Evolutionary conservation across 768 basidiomycete species (phyloP).

Genomic region (Hydnum rufescens): DNA sequence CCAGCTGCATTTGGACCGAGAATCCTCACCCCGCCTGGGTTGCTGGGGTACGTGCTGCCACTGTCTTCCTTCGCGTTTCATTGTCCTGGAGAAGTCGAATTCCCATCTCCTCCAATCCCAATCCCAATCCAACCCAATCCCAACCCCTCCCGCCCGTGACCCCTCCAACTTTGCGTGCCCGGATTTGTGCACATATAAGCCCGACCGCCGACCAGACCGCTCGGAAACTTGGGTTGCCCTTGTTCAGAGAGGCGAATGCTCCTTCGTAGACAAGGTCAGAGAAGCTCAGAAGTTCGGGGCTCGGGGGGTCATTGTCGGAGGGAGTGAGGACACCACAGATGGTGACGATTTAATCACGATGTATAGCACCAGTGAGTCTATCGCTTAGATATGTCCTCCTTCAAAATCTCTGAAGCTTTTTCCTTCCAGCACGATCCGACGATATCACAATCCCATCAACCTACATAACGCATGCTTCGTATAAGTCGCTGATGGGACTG

Average conservation of each 20-base stretch:
- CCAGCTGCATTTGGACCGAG: slow-evolving; percentile 52
- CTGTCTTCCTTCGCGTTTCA: slow-evolving; percentile 38
- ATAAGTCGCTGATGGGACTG: slow-evolving; percentile 43
- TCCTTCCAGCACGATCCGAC: slow-evolving; percentile 45
- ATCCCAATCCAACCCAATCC: neutral
- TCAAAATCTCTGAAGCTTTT: neutral
- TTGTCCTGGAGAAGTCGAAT: slow-evolving; percentile 21
- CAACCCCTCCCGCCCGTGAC: too few relatives aligned
- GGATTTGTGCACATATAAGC: slow-evolving; percentile 36
- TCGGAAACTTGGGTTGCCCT: slow-evolving; percentile 77
- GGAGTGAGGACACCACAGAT: slow-evolving; percentile 35
- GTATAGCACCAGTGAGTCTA: slow-evolving; percentile 63
- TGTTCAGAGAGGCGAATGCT: slow-evolving; percentile 73
- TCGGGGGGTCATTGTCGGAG: slow-evolving; percentile 80
- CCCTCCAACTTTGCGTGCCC: slow-evolving; percentile 58
- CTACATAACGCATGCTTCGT: slow-evolving; percentile 75
- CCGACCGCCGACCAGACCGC: slow-evolving; percentile 30
- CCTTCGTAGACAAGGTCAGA: slow-evolving; percentile 74
- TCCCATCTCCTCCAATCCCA: slow-evolving; percentile 13
- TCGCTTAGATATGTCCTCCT: neutral
- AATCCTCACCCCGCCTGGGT: slow-evolving; percentile 27
- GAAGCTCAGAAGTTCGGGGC: slow-evolving; percentile 58
- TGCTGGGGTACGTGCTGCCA: slow-evolving; percentile 54
- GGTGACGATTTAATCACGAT: slow-evolving; percentile 72
- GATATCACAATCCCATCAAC: slow-evolving; percentile 71